Conservation (phyloP, 2,329 filamentous ascomycete species). For the Xylariales sp. region DNA sequence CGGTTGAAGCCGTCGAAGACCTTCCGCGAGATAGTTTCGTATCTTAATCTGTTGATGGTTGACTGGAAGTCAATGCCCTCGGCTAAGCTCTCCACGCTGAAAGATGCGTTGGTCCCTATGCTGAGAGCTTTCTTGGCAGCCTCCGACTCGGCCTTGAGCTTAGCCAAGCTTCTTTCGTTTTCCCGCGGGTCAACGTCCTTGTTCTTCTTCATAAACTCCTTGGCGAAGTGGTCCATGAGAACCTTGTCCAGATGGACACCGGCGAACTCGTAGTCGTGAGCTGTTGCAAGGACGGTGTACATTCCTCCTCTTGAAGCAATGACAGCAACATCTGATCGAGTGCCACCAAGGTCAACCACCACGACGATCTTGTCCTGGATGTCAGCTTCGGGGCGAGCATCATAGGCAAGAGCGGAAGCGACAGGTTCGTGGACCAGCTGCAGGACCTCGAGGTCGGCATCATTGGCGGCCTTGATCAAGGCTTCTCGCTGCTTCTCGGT, state of each 20-base stretch:
- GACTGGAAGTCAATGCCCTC: slow-evolving; percentile 88
- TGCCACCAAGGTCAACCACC: slow-evolving; percentile 89
- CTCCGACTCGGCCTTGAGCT: slow-evolving; percentile 89
- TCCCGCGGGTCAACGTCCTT: slow-evolving; percentile 74
- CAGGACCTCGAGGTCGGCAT: slow-evolving; percentile 79
- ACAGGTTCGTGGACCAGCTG: slow-evolving; percentile 92
- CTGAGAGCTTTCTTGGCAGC: slow-evolving; percentile 87
- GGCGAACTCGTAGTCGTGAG: slow-evolving; percentile 92
- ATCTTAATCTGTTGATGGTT: slow-evolving; percentile 89
- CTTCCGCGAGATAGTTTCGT: slow-evolving; percentile 83
- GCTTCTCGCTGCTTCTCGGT: slow-evolving; percentile 80
- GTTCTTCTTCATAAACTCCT: slow-evolving; percentile 99
- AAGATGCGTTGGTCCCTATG: slow-evolving; percentile 80
- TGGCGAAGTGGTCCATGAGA: slow-evolving; percentile 92
- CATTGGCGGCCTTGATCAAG: slow-evolving; percentile 70
- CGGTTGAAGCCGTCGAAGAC: slow-evolving; percentile 84
- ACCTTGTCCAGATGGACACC: slow-evolving; percentile 84
- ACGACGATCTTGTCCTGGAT: slow-evolving; percentile 83
- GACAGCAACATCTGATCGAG: slow-evolving; percentile 85
- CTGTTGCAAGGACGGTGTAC: slow-evolving; percentile 90
- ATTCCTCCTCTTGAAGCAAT: slow-evolving; percentile 89
- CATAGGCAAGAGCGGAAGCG: slow-evolving; percentile 83
- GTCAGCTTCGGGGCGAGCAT: slow-evolving; percentile 72
- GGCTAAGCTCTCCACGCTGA: slow-evolving; percentile 87
- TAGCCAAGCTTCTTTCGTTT: slow-evolving; percentile 77